A percentile compares a stretch with the other conserved stretches of the same genome.
phyloP scores from a whole-genome alignment of 306 rosid genomes.

The Rosa multiflora region DNA sequence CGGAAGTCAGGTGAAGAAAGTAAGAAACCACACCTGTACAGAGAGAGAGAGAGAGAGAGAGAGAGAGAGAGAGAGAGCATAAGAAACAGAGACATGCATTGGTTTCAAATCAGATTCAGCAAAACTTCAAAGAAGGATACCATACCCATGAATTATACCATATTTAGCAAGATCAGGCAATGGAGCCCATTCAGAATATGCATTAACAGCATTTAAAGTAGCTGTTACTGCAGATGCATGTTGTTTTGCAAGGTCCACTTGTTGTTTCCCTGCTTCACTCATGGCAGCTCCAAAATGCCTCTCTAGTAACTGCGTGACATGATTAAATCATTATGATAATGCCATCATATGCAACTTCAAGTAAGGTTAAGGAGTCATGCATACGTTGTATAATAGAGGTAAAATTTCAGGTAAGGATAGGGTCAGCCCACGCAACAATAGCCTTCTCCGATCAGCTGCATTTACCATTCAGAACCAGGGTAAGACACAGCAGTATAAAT shows the following conservation, averaged over 20 bases:
- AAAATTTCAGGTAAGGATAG: conserved; percentile 85
- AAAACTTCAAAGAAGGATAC: conserved; percentile 32
- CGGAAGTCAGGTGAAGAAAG: conserved; percentile 90
- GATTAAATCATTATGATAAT: conserved; percentile 31
- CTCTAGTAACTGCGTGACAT: conserved; percentile 71
- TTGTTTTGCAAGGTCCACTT: conserved; percentile 70
- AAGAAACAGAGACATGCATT: conserved; percentile 23
- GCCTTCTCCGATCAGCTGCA: conserved; percentile 84
- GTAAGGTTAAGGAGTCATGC: conserved; percentile 28
- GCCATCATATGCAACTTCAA: conserved; percentile 13
- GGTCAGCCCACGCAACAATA: conserved; percentile 86
- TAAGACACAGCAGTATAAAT: conserved; percentile 25
- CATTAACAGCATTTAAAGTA: conserved; percentile 78
- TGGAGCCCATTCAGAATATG: conserved; percentile 99
- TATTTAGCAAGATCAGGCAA: conserved; percentile 80
- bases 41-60: conserved; percentile 23
- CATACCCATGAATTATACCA: conserved; percentile 92
- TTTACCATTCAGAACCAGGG: conserved; percentile 29
- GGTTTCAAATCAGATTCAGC: conserved; percentile 21
- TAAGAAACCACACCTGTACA: conserved; percentile 83
- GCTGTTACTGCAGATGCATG: conserved; percentile 81
- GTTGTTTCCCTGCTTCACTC: conserved; percentile 72
- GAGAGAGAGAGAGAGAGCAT: conserved; percentile 10
- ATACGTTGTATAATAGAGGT: conserved; percentile 75
- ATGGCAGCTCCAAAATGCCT: conserved; percentile 81